Base-by-base conservation (phyloP, 2,329 filamentous ascomycete species). In the Periconia sp. region DNA sequence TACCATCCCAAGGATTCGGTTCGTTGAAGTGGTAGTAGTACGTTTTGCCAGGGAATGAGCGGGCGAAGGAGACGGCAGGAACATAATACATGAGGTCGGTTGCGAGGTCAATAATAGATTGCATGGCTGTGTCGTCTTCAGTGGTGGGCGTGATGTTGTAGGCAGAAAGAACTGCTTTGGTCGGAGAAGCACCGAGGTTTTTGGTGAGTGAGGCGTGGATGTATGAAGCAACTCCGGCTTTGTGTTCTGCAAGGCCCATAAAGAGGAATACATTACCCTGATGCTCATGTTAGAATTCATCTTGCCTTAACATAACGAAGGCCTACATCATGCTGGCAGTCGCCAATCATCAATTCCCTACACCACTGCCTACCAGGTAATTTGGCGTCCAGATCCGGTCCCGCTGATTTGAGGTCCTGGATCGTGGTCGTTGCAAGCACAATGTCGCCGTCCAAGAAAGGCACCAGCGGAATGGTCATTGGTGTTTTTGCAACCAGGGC, bases 21-120 rank as follows among this genome's bases (percentile, higher is more conserved):
- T 56, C 45, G 15, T 58, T 49, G 41, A 66, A 61, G 12, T 54
- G 36, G 36, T 59, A 63, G 15, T 41, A 46, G 26, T 43, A 60
- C 3, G 41, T 34, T 15, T 43, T 56, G 1, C 54, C 46, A 5
- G 51, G 48, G 38, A 50, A 65, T 3, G 48, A 47, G 12, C 56
- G 39, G 1, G 72, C 73, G 22, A 71, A 69, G 4, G 65, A 54
- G 5, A 71, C 24, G 0, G 69, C 70, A 0, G 77, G 67, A 1
- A 69, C 65, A 37, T 69, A 67, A 56, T 74, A 79, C 5, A 57
- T 56, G 24, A 78, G 67, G 39, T 80, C 77, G 11, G 68, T 74
- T 12, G 61, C 59, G 22, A 75, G 72, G 1, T 70, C 48, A 4
- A 78, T 57, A 16, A 77, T 57, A 2, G 45, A 54, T 3, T 52